A percentile compares a stretch with the other conserved stretches of the same genome.
Evolutionary conservation across 1,139 yeast species (phyloP).

Genomic region (Nakaseomyces bracarensis): DNA sequence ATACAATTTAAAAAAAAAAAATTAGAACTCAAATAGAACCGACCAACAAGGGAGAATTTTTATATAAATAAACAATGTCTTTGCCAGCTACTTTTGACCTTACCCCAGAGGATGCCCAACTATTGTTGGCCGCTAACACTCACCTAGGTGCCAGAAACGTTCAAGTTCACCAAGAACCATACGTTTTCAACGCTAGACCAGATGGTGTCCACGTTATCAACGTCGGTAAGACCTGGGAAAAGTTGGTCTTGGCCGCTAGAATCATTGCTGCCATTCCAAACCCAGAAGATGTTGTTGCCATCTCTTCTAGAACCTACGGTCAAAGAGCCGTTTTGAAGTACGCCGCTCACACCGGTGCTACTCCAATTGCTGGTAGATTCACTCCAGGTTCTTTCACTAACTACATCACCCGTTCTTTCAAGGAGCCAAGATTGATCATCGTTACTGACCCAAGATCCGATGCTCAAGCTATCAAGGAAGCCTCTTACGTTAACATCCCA

Average conservation of each 20-base stretch:
- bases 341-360: slow-evolving; percentile 99
- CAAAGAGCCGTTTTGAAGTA: slow-evolving; percentile 99
- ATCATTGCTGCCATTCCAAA: slow-evolving; percentile 99
- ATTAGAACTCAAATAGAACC: not conserved
- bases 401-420: slow-evolving; percentile 99
- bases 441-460: slow-evolving; percentile 99
- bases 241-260: slow-evolving; percentile 99
- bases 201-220: slow-evolving; percentile 99
- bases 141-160: slow-evolving; percentile 99
- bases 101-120: slow-evolving; percentile 99
- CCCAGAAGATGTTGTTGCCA: slow-evolving; percentile 97
- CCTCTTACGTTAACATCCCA: slow-evolving; percentile 99
- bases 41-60: not conserved
- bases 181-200: slow-evolving; percentile 98
- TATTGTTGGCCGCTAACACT: slow-evolving; percentile 98
- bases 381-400: slow-evolving; percentile 99
- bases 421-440: slow-evolving; percentile 98
- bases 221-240: slow-evolving; percentile 99
- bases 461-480: slow-evolving; percentile 99
- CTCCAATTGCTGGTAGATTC: slow-evolving; percentile 99
- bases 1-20: slow-evolving; percentile 4
- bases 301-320: slow-evolving; percentile 99
- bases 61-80: slow-evolving; percentile 43
- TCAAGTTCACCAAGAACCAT: slow-evolving; percentile 99
- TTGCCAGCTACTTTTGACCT: slow-evolving; percentile 82